Conservation (phyloP, 2,329 filamentous ascomycete species). For the Penicillium hordei region DNA sequence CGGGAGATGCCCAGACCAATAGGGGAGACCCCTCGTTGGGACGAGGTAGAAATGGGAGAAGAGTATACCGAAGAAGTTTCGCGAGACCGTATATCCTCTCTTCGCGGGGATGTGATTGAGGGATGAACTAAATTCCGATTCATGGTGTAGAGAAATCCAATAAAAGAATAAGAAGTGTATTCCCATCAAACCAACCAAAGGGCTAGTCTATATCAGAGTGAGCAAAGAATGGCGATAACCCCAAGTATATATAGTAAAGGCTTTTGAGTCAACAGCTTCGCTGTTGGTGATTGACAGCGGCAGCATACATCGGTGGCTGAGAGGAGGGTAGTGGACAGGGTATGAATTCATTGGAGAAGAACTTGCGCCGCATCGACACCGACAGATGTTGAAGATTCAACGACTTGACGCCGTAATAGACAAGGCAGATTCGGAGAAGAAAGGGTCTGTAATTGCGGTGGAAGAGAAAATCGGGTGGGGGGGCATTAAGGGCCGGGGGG, state of each 20-base stretch:
- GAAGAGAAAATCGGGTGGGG: slow-evolving; percentile 20
- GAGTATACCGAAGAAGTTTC: slow-evolving; percentile 25
- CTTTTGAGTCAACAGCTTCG: slow-evolving; percentile 23
- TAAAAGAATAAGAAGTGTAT: slow-evolving; percentile 4
- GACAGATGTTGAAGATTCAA: slow-evolving; percentile 27
- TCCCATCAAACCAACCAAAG: slow-evolving; percentile 9
- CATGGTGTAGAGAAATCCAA: slow-evolving; percentile 14
- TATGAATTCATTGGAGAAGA: slow-evolving; percentile 31
- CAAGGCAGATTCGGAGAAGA: slow-evolving; percentile 39
- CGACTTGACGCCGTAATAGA: slow-evolving; percentile 31
- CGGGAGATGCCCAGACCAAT: slow-evolving; percentile 36
- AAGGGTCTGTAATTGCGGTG: slow-evolving; percentile 28
- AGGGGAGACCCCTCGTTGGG: slow-evolving; percentile 20
- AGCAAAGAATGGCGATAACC: slow-evolving; percentile 9
- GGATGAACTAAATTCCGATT: slow-evolving; percentile 8
- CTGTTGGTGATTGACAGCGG: slow-evolving; percentile 22
- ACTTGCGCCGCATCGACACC: slow-evolving; percentile 28
- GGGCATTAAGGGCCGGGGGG: slow-evolving; percentile 21
- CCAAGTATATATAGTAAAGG: slow-evolving; percentile 29
- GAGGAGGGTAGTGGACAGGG: slow-evolving; percentile 18
- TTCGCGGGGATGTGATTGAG: slow-evolving; percentile 13
- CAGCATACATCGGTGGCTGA: slow-evolving; percentile 34
- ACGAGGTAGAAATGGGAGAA: slow-evolving; percentile 19
- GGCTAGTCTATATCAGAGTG: slow-evolving; percentile 14
- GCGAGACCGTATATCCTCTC: slow-evolving; percentile 14